Evolutionary conservation across 345 rosid genomes (phyloP).

Genomic region (Sapria himalayana): DNA sequence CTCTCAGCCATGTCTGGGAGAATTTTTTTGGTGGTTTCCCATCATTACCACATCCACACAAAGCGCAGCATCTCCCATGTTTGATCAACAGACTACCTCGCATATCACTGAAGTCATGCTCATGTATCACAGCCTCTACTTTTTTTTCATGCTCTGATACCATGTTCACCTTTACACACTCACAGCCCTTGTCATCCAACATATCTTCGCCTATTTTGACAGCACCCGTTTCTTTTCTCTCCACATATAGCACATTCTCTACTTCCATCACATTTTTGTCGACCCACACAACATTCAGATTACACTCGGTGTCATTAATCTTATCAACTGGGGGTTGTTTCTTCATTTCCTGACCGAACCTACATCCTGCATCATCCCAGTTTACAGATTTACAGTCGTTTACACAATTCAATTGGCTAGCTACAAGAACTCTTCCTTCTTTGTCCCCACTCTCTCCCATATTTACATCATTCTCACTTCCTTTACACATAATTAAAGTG

Average conservation of each 20-base stretch:
- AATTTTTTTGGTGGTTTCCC: conserved; percentile 76
- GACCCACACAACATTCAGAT: conserved; percentile 8
- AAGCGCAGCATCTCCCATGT: conserved; percentile 78
- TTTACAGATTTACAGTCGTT: too few species aligned
- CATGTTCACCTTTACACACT: conserved; percentile 14
- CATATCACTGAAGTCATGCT: conserved; percentile 14
- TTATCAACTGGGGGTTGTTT: too few species aligned
- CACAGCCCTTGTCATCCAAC: conserved; percentile 14
- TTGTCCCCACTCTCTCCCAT: conserved; percentile 6
- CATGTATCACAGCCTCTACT: conserved; percentile 10
- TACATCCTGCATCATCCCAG: too few species aligned
- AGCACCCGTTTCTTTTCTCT: conserved; percentile 10
- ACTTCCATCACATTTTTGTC: conserved; percentile 10
- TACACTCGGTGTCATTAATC: conserved; percentile 5
- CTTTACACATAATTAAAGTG: too few species aligned
- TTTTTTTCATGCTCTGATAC: conserved; percentile 16
- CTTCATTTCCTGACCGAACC: too few species aligned
- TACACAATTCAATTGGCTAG: too few species aligned
- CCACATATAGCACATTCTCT: conserved; percentile 12
- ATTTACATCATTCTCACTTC: too few species aligned
- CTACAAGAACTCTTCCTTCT: too few species aligned
- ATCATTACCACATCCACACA: conserved; percentile 91
- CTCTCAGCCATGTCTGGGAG: conserved; percentile 49
- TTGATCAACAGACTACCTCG: conserved; percentile 29
- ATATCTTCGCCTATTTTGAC: too few species aligned